phyloP scores from a whole-genome alignment of 441 rosid species.

The Eruca vesicaria region DNA sequence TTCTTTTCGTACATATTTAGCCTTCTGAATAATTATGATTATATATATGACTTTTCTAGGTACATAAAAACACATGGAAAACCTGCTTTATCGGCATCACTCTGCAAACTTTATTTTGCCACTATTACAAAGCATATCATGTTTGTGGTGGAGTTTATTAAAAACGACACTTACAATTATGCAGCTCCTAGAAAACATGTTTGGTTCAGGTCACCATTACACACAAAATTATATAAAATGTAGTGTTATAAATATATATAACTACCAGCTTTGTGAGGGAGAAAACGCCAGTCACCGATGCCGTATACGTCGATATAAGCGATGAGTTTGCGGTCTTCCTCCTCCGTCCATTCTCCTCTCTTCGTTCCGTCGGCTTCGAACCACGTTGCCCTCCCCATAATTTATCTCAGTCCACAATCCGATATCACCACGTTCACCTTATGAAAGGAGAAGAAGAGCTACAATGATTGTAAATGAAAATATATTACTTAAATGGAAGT shows the following conservation, averaged over 20 bases:
- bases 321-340: conserved; percentile 46
- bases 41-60: neutral
- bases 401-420: neutral
- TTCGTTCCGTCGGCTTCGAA: conserved; percentile 42
- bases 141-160: neutral
- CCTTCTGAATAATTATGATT: neutral
- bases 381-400: conserved; percentile 48
- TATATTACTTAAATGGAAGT: neutral
- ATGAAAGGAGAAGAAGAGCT: neutral
- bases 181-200: neutral
- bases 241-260: neutral
- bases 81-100: neutral
- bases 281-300: conserved; percentile 46
- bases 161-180: neutral
- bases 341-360: conserved; percentile 52
- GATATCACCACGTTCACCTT: neutral
- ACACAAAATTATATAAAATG: neutral
- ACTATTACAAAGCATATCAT: neutral
- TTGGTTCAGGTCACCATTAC: neutral
- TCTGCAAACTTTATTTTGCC: neutral
- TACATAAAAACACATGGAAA: neutral
- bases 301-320: conserved; percentile 45
- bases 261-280: conserved; percentile 50
- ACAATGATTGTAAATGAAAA: neutral
- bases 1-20: neutral